Base-by-base conservation (phyloP, 805 yeast genomes). In the Nakazawaea holstii region DNA sequence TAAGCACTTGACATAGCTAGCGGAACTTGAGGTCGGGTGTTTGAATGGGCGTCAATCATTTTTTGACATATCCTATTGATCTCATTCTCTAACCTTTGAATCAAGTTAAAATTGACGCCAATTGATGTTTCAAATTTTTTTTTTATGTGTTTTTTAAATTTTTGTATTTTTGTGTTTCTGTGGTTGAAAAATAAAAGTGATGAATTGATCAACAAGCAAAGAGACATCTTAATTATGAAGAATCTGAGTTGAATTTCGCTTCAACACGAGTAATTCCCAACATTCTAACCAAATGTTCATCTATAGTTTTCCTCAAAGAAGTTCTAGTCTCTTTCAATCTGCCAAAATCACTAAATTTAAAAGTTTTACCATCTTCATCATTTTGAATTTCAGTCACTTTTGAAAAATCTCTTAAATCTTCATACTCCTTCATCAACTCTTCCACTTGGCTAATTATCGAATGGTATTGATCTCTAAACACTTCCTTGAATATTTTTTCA, bases 281-380 rank as follows among this genome's bases (percentile, higher is more conserved):
- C 49, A 46, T 41, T 13, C 15, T 3, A 24, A 35, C 17, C 39
- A 46, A 41, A 30, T 37, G 41, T 8, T 29, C 36, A 41, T 46
- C 49, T 11, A 46, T 41, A 14, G 24, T 35, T 8, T 28, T 29
- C 28, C 49, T 39, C 35, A 45, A 40, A 10, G 15, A 13, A 7
- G 41, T 41, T 30, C 49, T 41, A 11, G 13, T 33, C 10, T 14
- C 35, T 24, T 28, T 45, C 13, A 45, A 28, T 6, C 26, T 35
- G 5, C 11, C 11, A 10, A 37, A 33, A 6, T 45, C 33, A 32
- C 36, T 24, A n/a, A 14, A 43, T 32, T 14, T 30, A 13, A 35
- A 14, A 26, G 26, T 35, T 27, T 35, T 9, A 20, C 24, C 24
- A 20, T 20, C 24, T 4, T 10, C 29, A 15, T 13, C 26, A 32